Base-by-base conservation (phyloP, 2,329 filamentous ascomycete genomes). In the Venturia aucupariae region DNA sequence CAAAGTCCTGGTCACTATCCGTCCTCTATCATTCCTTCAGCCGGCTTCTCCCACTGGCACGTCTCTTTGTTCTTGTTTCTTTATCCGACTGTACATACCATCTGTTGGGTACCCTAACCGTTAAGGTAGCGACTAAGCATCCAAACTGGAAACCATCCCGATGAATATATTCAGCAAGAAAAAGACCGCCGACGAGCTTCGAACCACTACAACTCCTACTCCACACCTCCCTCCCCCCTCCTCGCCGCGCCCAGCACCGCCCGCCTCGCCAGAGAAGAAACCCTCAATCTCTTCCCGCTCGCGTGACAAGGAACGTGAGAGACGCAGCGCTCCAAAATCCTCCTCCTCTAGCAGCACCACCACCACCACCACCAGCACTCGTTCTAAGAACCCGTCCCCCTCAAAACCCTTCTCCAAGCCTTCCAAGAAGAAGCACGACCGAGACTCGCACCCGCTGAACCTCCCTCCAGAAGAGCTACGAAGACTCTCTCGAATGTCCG, bases 391-490 rank as follows among this genome's bases (percentile, higher is more conserved):
- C 35, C 30, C 62, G 8, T 55, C 46, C 15, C 62, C 62, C 4
- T 59, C 62, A 24, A 63, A 63, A n/a, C 27, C 30, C 30, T 57
- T 57, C 27, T 17, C 61, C 38, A 38, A 32, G 19, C 42, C 62
- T 5, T 60, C 62, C 19, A 42, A 22, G 24, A 32, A 59, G 22
- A 42, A 51, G 32, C 24, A 64, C 44, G 55, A 90, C 73, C 81
- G 81, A 68, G 84, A 93, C 74, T 88, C 86, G 2, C 92, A 97
- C 75, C 93, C 93, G 46, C 83, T 97, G 62, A 97, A 97, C 72
- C 85, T 96, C 27, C 91, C 89, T 2, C 92, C 92, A 59, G 92
- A 96, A 79, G 88, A 96, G 82, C 84, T 91, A 72, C 89, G 90
- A 75, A 86, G 90, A 67, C 77, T 90, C 65, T 87, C 87, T 68